These are phyloP conservation scores for Malus orientalis DNA, from an alignment of 306 rosid genomes.

Conservation along the genomic window DNA sequence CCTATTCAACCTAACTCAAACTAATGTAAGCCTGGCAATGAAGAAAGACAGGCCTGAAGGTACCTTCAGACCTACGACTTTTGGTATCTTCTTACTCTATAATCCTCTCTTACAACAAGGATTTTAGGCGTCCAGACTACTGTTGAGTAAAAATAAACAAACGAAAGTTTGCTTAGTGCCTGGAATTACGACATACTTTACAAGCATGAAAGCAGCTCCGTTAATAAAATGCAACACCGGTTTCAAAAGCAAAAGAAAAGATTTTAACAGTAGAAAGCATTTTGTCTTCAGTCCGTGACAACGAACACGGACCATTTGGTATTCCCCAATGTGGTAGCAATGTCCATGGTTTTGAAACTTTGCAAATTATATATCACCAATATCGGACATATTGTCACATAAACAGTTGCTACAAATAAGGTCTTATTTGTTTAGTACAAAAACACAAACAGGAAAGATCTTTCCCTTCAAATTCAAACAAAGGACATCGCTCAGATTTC, in stretches of 20 bases:
- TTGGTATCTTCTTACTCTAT: too few relatives aligned
- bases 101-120: background rate
- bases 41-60: background rate
- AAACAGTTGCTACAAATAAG: background rate
- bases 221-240: background rate
- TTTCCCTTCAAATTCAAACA: background rate
- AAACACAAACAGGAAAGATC: background rate
- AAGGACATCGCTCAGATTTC: too few relatives aligned
- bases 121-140: background rate
- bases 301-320: slow-evolving; percentile 5
- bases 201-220: slow-evolving; percentile 3
- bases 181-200: slow-evolving; percentile 9
- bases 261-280: slow-evolving; percentile 2
- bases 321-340: background rate
- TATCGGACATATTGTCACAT: slow-evolving; percentile 5
- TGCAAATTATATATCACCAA: slow-evolving; percentile 22
- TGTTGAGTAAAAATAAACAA: background rate
- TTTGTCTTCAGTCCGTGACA: background rate
- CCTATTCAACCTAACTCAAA: background rate
- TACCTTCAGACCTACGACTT: background rate
- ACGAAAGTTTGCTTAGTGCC: slow-evolving; percentile 3
- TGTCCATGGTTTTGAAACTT: background rate
- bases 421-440: background rate
- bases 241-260: background rate
- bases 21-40: too few relatives aligned